Base-by-base conservation (phyloP, 75 land plant species). In the Gnetum montanum region DNA sequence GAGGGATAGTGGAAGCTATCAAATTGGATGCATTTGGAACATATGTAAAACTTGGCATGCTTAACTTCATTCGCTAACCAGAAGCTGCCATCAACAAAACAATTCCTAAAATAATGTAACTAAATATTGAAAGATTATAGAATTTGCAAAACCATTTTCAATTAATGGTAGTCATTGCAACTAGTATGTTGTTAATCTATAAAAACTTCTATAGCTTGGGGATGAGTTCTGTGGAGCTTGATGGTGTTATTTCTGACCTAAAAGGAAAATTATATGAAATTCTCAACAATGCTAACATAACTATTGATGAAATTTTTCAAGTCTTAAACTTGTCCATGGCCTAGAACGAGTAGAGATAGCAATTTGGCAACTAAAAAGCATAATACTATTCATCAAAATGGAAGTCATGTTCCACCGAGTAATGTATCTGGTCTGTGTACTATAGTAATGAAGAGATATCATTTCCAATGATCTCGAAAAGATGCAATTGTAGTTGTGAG, bases 71-170 rank as follows among this genome's bases (percentile, higher is more conserved):
- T 0, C 60, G 83, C 41, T 51, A 58, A 2, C 43, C 70, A 30
- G 57, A 72, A 31, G 85, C 96, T 29, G 37, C 81, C 4, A 75
- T 62, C 3, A 66, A 72, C 22, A 80, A 75, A 8, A 51, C 49
- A 12, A 46, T 82, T 20, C 96, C 96, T 7, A 96, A 94, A 66
- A 94, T 91, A 22, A 64, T 85, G 10, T 60, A 63, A 49, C 74
- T 94, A 24, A 85, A 90, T 63, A 34, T 70, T 22, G 26, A 36
- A 0, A 80, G 91, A 70, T 34, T 94, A 46, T 68, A 86, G 34
- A 48, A 66, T 29, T 73, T 74, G n/a, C 99, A 94, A 51, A 76
- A 79, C 65, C 72, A 76, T 16, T 40, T 78, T 30, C 99, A 94
- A 35, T 71, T 75, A 34, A 73, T 86, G 18, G 73, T 94, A 61